These are phyloP conservation scores for Balamuthia mandrillaris DNA, from an alignment of 208 protist species.

Conservation along the genomic window DNA sequence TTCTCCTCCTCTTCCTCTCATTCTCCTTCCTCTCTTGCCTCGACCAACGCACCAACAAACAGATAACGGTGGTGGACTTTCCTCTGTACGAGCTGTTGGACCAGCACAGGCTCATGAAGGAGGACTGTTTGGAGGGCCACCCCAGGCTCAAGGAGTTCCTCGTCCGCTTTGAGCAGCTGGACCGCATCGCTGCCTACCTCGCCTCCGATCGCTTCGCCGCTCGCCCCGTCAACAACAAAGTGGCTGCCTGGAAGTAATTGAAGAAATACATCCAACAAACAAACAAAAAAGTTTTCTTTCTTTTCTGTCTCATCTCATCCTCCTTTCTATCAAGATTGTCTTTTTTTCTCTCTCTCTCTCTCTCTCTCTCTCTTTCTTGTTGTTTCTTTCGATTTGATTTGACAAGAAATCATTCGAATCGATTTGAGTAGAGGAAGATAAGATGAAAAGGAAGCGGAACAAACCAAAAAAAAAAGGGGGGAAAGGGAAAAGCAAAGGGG, in stretches of 20 bases:
- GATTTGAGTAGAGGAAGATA: too few relatives aligned
- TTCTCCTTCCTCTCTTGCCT: neutral
- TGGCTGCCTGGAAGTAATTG: neutral
- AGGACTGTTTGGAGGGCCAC: neutral
- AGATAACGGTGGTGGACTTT: neutral
- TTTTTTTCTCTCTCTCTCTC: too few relatives aligned
- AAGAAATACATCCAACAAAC: neutral
- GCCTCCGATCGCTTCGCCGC: neutral
- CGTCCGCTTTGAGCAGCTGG: neutral
- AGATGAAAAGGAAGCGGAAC: too few relatives aligned
- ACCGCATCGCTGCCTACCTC: neutral
- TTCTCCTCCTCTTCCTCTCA: too few relatives aligned
- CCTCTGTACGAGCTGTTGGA: neutral
- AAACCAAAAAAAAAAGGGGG: too few relatives aligned
- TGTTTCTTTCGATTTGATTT: too few relatives aligned
- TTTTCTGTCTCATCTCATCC: neutral
- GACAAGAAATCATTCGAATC: too few relatives aligned
- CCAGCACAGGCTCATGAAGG: neutral
- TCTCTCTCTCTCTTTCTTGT: too few relatives aligned
- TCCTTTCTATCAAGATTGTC: too few relatives aligned
- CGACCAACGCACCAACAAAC: neutral
- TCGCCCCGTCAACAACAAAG: conserved; percentile 12
- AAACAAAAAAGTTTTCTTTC: neutral
- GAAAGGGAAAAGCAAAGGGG: too few relatives aligned
- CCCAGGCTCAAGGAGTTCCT: neutral